Evolutionary conservation across 2,329 filamentous ascomycete species (phyloP).

Genomic region (Orbilia brochopaga): DNA sequence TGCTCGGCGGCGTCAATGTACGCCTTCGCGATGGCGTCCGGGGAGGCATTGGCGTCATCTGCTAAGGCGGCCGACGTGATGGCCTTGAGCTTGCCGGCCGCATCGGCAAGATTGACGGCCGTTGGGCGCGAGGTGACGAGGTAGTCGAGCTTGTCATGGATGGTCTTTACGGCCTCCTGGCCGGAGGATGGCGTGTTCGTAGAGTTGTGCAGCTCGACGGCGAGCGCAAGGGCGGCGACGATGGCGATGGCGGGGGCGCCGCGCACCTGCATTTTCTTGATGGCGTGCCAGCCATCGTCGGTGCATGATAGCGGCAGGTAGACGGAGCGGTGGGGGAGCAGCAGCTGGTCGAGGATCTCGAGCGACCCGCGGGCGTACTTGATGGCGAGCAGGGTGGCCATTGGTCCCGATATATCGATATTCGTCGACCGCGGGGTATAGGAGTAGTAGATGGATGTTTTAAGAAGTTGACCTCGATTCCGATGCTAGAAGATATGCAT

Average conservation of each 20-base stretch:
- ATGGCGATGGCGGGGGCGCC: slow-evolving; percentile 96
- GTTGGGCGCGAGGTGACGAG: slow-evolving; percentile 88
- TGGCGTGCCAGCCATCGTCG: slow-evolving; percentile 80
- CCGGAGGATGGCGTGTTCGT: slow-evolving; percentile 59
- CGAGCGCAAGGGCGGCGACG: slow-evolving; percentile 87
- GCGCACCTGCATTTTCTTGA: slow-evolving; percentile 77
- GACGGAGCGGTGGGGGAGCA: slow-evolving; percentile 77
- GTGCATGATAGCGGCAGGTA: slow-evolving; percentile 75
- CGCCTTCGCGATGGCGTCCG: slow-evolving; percentile 66
- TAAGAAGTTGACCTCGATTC: too few relatives aligned
- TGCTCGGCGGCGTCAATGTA: slow-evolving; percentile 82
- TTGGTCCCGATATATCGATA: too few relatives aligned
- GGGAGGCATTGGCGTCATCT: slow-evolving; percentile 57
- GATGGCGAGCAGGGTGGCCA: slow-evolving; percentile 70
- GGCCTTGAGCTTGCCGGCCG: slow-evolving; percentile 77
- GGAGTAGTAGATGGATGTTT: too few relatives aligned
- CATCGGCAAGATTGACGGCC: slow-evolving; percentile 91
- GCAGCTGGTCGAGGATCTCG: slow-evolving; percentile 81
- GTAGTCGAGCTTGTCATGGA: slow-evolving; percentile 79
- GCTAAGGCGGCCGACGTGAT: slow-evolving; percentile 61
- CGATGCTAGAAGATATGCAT: too few relatives aligned
- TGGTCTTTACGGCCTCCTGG: slow-evolving; percentile 68
- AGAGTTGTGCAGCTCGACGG: slow-evolving; percentile 74
- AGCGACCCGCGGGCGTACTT: slow-evolving; percentile 72
- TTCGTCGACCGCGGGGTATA: too few relatives aligned